Evolutionary conservation across 2,329 filamentous ascomycete species (phyloP).

Genomic region (Colletotrichum sp.): DNA sequence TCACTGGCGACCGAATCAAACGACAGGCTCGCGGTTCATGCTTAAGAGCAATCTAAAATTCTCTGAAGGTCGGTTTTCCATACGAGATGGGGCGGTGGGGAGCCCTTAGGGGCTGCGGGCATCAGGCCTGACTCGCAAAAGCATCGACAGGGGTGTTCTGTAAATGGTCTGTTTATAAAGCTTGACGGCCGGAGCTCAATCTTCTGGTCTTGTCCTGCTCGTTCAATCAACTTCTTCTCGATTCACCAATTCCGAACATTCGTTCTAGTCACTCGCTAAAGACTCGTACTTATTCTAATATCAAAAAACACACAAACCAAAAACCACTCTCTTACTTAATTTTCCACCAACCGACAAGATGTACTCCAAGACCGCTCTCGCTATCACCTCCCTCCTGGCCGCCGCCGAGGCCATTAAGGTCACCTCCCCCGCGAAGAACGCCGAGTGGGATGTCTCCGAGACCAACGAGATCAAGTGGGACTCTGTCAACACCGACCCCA

Average conservation of each 20-base stretch:
- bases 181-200: background rate
- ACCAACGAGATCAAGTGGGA: conserved; percentile 19
- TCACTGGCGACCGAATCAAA: background rate
- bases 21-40: background rate
- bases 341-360: conserved; percentile 5
- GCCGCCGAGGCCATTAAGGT: conserved; percentile 15
- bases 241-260: conserved; percentile 11
- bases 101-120: background rate
- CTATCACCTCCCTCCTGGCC: conserved; percentile 14
- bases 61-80: conserved; percentile 7
- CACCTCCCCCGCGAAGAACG: conserved; percentile 13
- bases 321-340: background rate
- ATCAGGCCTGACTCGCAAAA: conserved; percentile 8
- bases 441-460: conserved; percentile 15
- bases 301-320: background rate
- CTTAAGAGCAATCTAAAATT: conserved; percentile 19
- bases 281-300: conserved; percentile 12
- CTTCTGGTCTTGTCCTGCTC: background rate
- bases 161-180: conserved; percentile 17
- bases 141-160: background rate
- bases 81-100: conserved; percentile 22
- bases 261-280: conserved; percentile 21
- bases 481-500: conserved; percentile 11
- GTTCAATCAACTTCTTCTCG: conserved; percentile 11
- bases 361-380: conserved; percentile 16